These are phyloP conservation scores for Aaosphaeria pasadenensis DNA, from an alignment of 2,329 filamentous ascomycete genomes.

Conservation along the genomic window DNA sequence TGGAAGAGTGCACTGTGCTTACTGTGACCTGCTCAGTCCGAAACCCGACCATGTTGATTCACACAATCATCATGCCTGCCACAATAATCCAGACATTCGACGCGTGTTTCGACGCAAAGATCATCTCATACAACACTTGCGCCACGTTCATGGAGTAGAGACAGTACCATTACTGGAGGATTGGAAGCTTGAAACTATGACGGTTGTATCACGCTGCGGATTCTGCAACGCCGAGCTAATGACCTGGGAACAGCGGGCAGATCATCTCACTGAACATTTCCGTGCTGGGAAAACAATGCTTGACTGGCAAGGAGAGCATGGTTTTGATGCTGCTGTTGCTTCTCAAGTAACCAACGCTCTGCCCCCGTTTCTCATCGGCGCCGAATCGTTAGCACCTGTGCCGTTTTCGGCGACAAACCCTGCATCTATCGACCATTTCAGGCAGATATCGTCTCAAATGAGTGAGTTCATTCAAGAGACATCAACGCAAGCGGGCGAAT, in stretches of 20 bases:
- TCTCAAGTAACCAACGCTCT: slow-evolving; percentile 33
- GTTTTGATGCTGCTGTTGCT: slow-evolving; percentile 42
- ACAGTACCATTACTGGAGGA: slow-evolving; percentile 60
- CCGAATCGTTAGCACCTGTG: slow-evolving; percentile 31
- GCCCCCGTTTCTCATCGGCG: neutral
- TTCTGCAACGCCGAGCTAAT: neutral
- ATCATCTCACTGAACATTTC: slow-evolving; percentile 52
- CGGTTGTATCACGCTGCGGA: neutral
- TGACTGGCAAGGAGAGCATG: slow-evolving; percentile 52
- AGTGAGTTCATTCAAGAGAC: neutral
- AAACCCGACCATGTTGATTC: slow-evolving; percentile 52
- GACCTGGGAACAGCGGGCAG: slow-evolving; percentile 13
- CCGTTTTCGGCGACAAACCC: slow-evolving; percentile 42
- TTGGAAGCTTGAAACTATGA: slow-evolving; percentile 45
- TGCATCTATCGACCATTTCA: slow-evolving; percentile 15
- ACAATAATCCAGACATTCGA: slow-evolving; percentile 59
- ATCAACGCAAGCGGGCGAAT: neutral
- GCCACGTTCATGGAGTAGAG: slow-evolving; percentile 57
- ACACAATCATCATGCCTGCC: slow-evolving; percentile 60
- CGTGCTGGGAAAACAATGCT: slow-evolving; percentile 48
- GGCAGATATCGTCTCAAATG: slow-evolving; percentile 14
- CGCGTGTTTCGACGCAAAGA: slow-evolving; percentile 60
- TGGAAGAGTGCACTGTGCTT: slow-evolving; percentile 18
- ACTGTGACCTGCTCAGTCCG: slow-evolving; percentile 54
- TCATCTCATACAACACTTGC: slow-evolving; percentile 58